Evolutionary conservation across 2,329 filamentous ascomycete species (phyloP), one percentile per base, ranked within the genome.

Genomic region (Epichloe gansuensis): DNA sequence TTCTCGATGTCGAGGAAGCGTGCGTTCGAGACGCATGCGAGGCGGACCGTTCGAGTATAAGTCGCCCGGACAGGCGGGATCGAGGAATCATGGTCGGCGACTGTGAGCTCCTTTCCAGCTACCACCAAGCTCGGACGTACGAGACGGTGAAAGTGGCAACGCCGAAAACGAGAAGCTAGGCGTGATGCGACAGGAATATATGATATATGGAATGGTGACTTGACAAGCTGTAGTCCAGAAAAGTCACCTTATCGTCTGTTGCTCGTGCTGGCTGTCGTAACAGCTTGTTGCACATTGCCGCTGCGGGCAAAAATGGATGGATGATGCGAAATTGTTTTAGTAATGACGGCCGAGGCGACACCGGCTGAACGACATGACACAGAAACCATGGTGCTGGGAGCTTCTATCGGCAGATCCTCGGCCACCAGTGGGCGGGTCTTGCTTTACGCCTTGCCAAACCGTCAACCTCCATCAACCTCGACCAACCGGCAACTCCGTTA

Each of bases 61-160:
- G 59, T 52, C 67, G 68, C 55, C 70, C 68, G 21, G 69, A 66
- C 52, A 69, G 62, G 61, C 67, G 68, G 52, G 69, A 68, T 54
- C 69, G 66, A 46, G 69, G 67, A 53, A 72, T 71, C 70, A 72
- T 72, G 61, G 55, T 60, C 39, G 55, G 34, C 9, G 34, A n/a
- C 17, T 37, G 34, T 48, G 28, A 31, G 52, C 49, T 44, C 21
- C 43, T 43, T 37, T 41, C 28, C 31, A 45, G 42, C 43, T 44
- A 48, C 45, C 46, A 42, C 50, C 49, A 44, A 49, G 42, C 54
- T 50, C 41, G 38, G 25, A 23, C 15, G 49, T 54, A 49, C 46
- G 52, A 54, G 51, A 51, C 50, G 54, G 51, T 44, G 31, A 44
- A 37, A 38, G 17, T 37, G 47, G 38, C 50, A 41, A 48, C 31